These are phyloP conservation scores for Hypholoma fasciculare DNA, from an alignment of 768 basidiomycete species.

Conservation along the genomic window DNA sequence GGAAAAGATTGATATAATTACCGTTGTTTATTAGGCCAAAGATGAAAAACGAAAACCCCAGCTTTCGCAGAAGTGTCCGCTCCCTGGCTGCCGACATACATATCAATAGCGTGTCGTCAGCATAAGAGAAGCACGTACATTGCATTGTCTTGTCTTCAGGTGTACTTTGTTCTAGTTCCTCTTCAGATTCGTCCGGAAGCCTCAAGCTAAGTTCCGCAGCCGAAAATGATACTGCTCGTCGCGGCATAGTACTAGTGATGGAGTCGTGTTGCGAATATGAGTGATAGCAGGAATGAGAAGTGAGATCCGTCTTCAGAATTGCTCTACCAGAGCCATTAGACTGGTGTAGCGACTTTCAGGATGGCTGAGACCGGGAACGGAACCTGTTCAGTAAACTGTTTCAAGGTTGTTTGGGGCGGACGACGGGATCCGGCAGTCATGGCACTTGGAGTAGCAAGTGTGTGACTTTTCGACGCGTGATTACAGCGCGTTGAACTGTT, in stretches of 20 bases:
- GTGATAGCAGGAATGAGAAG: too few species aligned
- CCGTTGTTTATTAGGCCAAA: slow-evolving; percentile 95
- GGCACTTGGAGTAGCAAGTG: too few species aligned
- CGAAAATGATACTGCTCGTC: not conserved
- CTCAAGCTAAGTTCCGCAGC: not conserved
- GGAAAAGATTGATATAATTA: slow-evolving; percentile 21
- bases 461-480: too few species aligned
- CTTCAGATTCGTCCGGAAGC: not conserved
- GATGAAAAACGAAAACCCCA: slow-evolving; percentile 77
- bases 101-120: not conserved
- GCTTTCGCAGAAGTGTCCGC: slow-evolving; percentile 26
- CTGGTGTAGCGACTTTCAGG: too few species aligned
- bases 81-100: not conserved
- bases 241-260: not conserved
- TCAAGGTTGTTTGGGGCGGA: too few species aligned
- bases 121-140: not conserved
- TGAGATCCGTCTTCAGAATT: too few species aligned
- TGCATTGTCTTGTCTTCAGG: not conserved
- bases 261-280: too few species aligned
- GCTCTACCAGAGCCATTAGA: too few species aligned
- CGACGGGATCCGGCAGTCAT: too few species aligned
- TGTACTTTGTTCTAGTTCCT: not conserved
- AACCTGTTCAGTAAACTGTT: too few species aligned
- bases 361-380: too few species aligned
- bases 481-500: too few species aligned